Percentiles rank a stretch among this genome's conserved stretches.
Conservation (phyloP, 2,329 filamentous ascomycete genomes). For the Fusarium coffeatum region DNA sequence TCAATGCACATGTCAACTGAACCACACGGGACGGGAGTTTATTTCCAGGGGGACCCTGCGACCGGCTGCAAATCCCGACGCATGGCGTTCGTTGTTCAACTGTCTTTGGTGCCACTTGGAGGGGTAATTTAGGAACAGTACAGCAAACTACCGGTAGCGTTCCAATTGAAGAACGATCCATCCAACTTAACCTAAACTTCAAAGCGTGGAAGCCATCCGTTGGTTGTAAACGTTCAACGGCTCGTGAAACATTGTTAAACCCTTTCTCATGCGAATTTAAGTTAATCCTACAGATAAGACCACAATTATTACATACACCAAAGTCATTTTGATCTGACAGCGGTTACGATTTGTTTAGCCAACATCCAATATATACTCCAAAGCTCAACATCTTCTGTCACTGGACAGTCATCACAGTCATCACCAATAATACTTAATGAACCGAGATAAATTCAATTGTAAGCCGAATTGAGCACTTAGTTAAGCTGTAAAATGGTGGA, state of each 20-base stretch:
- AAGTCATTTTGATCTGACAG: background rate
- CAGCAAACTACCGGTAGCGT: background rate
- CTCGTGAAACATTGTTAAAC: slow-evolving; percentile 21
- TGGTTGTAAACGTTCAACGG: slow-evolving; percentile 13
- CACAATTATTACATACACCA: background rate
- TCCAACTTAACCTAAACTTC: slow-evolving; percentile 3
- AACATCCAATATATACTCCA: too few relatives aligned
- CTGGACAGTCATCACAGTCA: background rate
- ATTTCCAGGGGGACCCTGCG: slow-evolving; percentile 35
- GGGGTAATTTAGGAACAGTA: background rate
- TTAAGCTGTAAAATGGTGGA: background rate
- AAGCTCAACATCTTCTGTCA: background rate
- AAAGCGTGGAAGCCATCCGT: background rate
- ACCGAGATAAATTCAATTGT: background rate
- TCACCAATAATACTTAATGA: background rate
- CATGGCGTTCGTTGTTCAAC: slow-evolving; percentile 25
- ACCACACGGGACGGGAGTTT: slow-evolving; percentile 5
- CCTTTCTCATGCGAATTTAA: slow-evolving; percentile 12
- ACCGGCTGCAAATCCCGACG: slow-evolving; percentile 31
- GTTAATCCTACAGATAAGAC: background rate
- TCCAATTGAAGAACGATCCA: background rate
- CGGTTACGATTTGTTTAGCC: background rate
- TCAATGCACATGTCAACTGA: slow-evolving; percentile 25
- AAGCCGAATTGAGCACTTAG: background rate
- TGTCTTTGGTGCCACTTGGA: slow-evolving; percentile 16